A percentile compares a stretch with the other conserved stretches of the same genome.
These are phyloP conservation scores for Paraleonurus japonicus DNA, from an alignment of 257 asterid species.

Conservation along the genomic window DNA sequence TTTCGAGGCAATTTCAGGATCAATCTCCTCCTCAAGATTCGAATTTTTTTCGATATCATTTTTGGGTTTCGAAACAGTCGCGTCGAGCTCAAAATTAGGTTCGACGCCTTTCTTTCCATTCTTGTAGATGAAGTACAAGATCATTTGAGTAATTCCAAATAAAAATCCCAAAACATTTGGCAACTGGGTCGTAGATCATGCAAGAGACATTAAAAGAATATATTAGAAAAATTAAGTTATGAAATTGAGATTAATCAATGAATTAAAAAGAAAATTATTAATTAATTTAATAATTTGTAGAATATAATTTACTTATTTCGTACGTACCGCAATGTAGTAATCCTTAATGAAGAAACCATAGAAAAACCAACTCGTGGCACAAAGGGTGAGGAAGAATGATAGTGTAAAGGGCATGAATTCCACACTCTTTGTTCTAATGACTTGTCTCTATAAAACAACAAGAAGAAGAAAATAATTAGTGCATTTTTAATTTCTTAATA, in stretches of 20 bases:
- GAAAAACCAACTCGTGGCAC: conserved; percentile 67
- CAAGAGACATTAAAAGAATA: not conserved
- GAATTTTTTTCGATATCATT: conserved; percentile 20
- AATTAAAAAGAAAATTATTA: not conserved
- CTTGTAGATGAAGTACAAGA: conserved; percentile 59
- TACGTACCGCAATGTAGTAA: conserved; percentile 65
- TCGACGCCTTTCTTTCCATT: conserved; percentile 31
- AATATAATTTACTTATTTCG: no score
- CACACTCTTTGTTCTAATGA: conserved; percentile 67
- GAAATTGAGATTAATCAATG: no score
- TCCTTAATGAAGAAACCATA: conserved; percentile 61
- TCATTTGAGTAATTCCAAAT: conserved; percentile 60
- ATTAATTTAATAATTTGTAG: not conserved
- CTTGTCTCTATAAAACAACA: conserved; percentile 39
- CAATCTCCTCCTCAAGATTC: not conserved
- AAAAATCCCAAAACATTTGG: conserved; percentile 68
- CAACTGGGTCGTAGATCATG: conserved; percentile 35
- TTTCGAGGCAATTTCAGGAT: not conserved
- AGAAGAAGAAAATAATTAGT: not conserved
- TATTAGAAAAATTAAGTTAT: not conserved
- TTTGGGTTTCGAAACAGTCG: not conserved
- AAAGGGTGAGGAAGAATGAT: conserved; percentile 59
- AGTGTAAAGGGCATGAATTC: conserved; percentile 72
- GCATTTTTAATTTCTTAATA: not conserved
- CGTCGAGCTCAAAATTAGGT: conserved; percentile 17